These are phyloP conservation scores for Hypoxylon subgilvum DNA, from an alignment of 495 filamentous ascomycete genomes.

Conservation along the genomic window DNA sequence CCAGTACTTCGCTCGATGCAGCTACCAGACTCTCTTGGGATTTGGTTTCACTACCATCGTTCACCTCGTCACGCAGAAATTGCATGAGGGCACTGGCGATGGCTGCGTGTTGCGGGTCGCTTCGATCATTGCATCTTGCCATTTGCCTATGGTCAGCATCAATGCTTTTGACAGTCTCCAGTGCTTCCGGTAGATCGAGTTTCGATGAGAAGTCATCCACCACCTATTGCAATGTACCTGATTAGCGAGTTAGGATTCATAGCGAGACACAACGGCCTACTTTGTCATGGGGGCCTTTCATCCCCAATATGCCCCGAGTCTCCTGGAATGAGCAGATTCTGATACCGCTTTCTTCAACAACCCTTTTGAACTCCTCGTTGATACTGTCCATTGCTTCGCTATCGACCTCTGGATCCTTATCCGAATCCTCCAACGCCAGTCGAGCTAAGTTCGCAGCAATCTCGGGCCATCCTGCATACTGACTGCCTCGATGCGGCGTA, in stretches of 20 bases:
- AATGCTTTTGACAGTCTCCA: constrained; percentile 46
- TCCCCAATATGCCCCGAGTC: constrained; percentile 46
- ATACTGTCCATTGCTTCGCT: background rate
- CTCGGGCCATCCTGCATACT: constrained; percentile 38
- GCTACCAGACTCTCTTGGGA: too few species aligned
- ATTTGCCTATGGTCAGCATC: constrained; percentile 44
- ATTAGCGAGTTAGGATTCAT: background rate
- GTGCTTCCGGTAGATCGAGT: constrained; percentile 34
- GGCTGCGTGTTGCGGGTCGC: constrained; percentile 41
- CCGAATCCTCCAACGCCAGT: constrained; percentile 33
- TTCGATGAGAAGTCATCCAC: constrained; percentile 37
- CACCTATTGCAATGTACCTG: too few species aligned
- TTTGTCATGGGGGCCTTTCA: constrained; percentile 41
- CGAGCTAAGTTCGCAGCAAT: constrained; percentile 26
- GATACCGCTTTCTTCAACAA: constrained; percentile 19
- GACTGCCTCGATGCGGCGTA: constrained; percentile 51
- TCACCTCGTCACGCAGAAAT: background rate
- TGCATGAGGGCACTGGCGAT: constrained; percentile 39
- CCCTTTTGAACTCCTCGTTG: constrained; percentile 5
- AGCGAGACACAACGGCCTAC: background rate
- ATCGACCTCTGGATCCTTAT: background rate
- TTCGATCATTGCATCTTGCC: constrained; percentile 35
- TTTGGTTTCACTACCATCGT: background rate
- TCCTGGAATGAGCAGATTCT: constrained; percentile 53
- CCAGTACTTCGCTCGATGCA: too few species aligned